A percentile compares a stretch with the other conserved stretches of the same genome.
These are phyloP conservation scores for Floccularia luteovirens DNA, from an alignment of 768 basidiomycete species.

Conservation along the genomic window DNA sequence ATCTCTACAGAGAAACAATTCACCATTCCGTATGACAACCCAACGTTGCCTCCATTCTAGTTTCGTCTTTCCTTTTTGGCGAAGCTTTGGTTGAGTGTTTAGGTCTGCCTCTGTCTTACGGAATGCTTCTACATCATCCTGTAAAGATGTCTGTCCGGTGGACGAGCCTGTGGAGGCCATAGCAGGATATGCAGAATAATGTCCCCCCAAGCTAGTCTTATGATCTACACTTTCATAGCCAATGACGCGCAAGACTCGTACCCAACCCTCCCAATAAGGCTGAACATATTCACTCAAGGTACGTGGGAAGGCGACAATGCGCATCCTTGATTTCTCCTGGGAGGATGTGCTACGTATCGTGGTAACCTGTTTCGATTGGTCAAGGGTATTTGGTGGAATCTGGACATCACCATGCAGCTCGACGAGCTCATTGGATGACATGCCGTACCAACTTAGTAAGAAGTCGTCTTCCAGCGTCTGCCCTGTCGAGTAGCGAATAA, in stretches of 20 bases:
- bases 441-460: constrained; percentile 44
- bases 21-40: constrained; percentile 52
- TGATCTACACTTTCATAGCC: constrained; percentile 14
- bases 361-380: too few species aligned
- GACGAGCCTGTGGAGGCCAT: background rate
- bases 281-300: constrained; percentile 43
- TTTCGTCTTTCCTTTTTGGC: constrained; percentile 16
- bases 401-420: constrained; percentile 45
- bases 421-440: constrained; percentile 58
- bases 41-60: constrained; percentile 60
- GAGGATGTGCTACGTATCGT: too few species aligned
- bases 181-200: background rate
- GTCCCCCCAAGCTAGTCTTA: background rate
- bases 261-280: constrained; percentile 52
- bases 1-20: constrained; percentile 45
- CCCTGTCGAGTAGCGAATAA: constrained; percentile 64
- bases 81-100: constrained; percentile 2
- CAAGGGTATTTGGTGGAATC: background rate
- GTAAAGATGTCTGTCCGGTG: too few species aligned
- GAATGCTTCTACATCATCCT: constrained; percentile 2
- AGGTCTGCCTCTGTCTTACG: constrained; percentile 4
- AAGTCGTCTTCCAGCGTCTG: constrained; percentile 65
- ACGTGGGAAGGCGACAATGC: constrained; percentile 15
- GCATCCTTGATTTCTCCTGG: background rate
- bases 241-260: constrained; percentile 35